phyloP scores from a whole-genome alignment of 495 filamentous ascomycete species.

The Lasiosphaeria miniovina region DNA sequence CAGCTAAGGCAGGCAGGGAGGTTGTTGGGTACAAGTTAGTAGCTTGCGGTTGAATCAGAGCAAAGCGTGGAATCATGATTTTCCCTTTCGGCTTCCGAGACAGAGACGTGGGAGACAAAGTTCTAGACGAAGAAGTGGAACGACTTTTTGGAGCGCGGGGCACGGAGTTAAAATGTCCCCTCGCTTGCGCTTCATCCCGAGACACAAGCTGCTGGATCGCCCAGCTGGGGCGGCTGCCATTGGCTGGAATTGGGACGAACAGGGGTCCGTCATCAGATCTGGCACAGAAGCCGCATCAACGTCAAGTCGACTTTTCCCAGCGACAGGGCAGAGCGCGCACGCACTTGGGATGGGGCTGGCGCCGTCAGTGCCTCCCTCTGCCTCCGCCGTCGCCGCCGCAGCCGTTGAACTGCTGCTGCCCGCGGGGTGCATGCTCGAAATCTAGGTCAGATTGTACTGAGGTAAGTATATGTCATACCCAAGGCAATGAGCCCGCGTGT shows the following conservation, averaged over 20 bases:
- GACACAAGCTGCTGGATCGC: conserved; percentile 32
- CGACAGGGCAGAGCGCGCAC: conserved; percentile 3
- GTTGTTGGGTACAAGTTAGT: too few species aligned
- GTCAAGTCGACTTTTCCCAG: conserved; percentile 21
- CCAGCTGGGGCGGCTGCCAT: conserved; percentile 17
- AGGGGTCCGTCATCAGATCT: conserved; percentile 22
- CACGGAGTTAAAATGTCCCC: conserved; percentile 19
- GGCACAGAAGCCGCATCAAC: conserved; percentile 36
- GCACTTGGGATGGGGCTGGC: background rate
- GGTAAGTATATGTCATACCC: too few species aligned
- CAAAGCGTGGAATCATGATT: too few species aligned
- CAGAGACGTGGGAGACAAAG: background rate
- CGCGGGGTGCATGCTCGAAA: too few species aligned
- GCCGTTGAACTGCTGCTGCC: too few species aligned
- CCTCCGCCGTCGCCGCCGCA: too few species aligned
- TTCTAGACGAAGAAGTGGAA: conserved; percentile 13
- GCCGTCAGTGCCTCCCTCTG: too few species aligned
- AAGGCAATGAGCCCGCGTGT: too few species aligned
- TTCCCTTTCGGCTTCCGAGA: conserved; percentile 1
- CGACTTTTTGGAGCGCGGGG: conserved; percentile 12
- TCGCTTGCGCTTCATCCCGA: conserved; percentile 39
- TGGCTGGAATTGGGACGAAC: conserved; percentile 23
- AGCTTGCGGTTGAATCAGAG: too few species aligned
- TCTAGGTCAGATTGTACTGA: too few species aligned
- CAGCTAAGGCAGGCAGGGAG: too few species aligned